A percentile compares a stretch with the other conserved stretches of the same genome.
These are phyloP conservation scores for Trichoderma sp. DNA, from an alignment of 2,329 filamentous ascomycete genomes.

Conservation along the genomic window DNA sequence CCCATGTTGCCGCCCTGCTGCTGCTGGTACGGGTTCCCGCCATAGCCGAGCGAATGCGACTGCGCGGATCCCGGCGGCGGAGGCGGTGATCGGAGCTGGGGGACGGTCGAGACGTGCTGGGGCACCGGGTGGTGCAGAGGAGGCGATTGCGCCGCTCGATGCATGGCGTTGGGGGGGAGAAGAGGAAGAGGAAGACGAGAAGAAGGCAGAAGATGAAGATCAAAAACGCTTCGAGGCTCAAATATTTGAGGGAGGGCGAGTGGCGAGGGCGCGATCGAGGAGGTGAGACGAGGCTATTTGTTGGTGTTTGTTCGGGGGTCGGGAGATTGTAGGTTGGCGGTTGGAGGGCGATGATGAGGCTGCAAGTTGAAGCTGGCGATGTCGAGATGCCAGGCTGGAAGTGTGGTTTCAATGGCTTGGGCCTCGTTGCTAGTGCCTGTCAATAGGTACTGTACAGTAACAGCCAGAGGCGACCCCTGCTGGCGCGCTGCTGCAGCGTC, in stretches of 20 bases:
- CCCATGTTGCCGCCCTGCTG: constrained; percentile 57
- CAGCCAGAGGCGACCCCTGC: too few relatives aligned
- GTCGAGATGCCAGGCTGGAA: constrained; percentile 26
- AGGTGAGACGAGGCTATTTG: not conserved
- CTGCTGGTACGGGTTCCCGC: constrained; percentile 75
- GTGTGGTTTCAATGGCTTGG: constrained; percentile 40
- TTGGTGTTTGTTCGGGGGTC: not conserved
- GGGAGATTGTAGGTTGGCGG: too few relatives aligned
- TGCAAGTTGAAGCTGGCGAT: not conserved
- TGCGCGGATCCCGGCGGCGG: constrained; percentile 74
- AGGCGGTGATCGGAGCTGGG: constrained; percentile 91
- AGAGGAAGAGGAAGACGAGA: not conserved
- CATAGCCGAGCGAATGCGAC: constrained; percentile 62
- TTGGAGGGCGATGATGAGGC: too few relatives aligned
- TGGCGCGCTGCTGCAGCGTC: constrained; percentile 31
- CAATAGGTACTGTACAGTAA: too few relatives aligned
- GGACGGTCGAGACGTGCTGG: constrained; percentile 97
- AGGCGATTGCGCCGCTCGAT: constrained; percentile 83
- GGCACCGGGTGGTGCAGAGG: constrained; percentile 96
- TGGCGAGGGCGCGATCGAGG: constrained; percentile 4
- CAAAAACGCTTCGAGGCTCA: constrained; percentile 28
- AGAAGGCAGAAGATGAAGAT: constrained; percentile 21
- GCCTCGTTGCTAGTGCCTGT: too few relatives aligned
- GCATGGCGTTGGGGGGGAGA: constrained; percentile 59
- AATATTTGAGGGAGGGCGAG: constrained; percentile 5